Base-by-base conservation (phyloP, 1,284 basidiomycete species). In the Xerocomus minutiporus region DNA sequence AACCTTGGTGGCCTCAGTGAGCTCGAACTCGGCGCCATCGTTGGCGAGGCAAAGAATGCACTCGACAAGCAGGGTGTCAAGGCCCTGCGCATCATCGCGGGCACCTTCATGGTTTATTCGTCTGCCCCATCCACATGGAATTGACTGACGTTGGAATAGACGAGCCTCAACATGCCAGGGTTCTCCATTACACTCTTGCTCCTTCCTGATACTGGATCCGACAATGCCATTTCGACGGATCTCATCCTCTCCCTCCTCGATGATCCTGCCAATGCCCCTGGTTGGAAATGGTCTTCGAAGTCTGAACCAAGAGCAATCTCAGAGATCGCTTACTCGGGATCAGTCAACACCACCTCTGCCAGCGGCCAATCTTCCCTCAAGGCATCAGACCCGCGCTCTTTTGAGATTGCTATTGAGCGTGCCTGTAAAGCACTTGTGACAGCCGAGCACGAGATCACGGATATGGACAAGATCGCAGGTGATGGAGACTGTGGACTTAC, bases 101-200 rank as follows among this genome's bases (percentile, higher is more conserved):
- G 93, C 15, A 87, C 86, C 13, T 92, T 88, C 71, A 94, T 95
- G 91, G 90, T 86, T 53, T 38, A 74, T 66, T 26, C 3, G 6
- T 50, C 23, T 39, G 4, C 36, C 47, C n/a, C 48, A 13, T 46
- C 5, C 6, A n/a, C 42, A 26, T 44, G 46, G 47, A 50, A 50
- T 17, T 26, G 44, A 54, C 26, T 43, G 51, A 59, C 8, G 38
- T 36, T 1, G 43, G 11, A 47, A 17, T 31, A 91, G 88, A 91
- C 92, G 23, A 94, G 91, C 51, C 78, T 97, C 57, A 93, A 93
- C 72, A 93, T 97, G 88, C 91, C 93, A 31, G 94, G 95, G 2
- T 95, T 97, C 72, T 94, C 91, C 5, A 73, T 97, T 56, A 92
- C 94, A 0, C 77, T 94, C 11, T 78, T 97, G 12, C 82, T 93